Evolutionary conservation across 2,329 filamentous ascomycete genomes (phyloP).

Genomic region (Ophiostoma australiae): DNA sequence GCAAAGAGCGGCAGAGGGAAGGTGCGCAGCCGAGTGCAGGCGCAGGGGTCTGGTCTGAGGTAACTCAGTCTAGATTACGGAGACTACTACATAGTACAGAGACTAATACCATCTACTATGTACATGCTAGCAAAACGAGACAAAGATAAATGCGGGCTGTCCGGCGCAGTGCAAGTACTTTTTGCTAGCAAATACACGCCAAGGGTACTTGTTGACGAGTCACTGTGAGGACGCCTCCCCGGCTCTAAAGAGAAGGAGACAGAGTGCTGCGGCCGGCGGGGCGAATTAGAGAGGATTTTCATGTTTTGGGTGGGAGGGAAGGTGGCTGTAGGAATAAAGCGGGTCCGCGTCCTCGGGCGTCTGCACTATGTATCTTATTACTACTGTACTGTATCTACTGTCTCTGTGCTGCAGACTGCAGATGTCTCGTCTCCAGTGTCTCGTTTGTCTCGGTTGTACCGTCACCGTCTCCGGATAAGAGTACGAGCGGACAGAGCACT

Average conservation of each 20-base stretch:
- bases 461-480: slow-evolving; percentile 1
- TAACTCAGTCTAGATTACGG: not conserved
- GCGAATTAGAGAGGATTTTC: slow-evolving; percentile 6
- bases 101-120: not conserved
- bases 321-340: slow-evolving; percentile 2
- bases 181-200: not conserved
- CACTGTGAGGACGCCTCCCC: not conserved
- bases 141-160: not conserved
- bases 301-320: not conserved
- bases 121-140: not conserved
- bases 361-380: too few species aligned
- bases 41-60: not conserved
- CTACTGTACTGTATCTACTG: too few species aligned
- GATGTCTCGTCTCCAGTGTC: not conserved
- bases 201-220: not conserved
- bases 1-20: not conserved
- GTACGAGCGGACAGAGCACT: too few species aligned
- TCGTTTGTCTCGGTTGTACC: too few species aligned
- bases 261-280: slow-evolving; percentile 10
- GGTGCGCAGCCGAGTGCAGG: too few species aligned
- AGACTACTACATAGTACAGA: not conserved
- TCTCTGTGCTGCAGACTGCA: too few species aligned
- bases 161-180: not conserved
- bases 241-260: not conserved
- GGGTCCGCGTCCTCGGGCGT: not conserved